phyloP scores from a whole-genome alignment of 495 filamentous ascomycete species.

The Durotheca rogersii region DNA sequence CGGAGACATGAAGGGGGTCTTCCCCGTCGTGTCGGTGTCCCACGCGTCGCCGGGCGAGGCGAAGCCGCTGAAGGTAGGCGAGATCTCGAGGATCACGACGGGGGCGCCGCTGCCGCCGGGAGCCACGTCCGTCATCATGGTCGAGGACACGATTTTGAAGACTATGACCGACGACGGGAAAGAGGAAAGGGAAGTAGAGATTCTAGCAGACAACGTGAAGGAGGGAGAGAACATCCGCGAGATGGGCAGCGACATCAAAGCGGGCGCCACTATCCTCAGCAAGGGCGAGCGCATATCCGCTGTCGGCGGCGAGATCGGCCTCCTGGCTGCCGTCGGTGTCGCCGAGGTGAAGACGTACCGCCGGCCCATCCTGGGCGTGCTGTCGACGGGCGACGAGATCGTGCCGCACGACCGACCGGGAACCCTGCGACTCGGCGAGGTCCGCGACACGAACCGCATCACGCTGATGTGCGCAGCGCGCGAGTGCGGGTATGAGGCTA shows the following conservation, averaged over 20 bases:
- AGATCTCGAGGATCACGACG: conserved; percentile 88
- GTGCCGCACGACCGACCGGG: conserved; percentile 69
- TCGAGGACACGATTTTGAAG: conserved; percentile 83
- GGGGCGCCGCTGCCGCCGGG: conserved; percentile 88
- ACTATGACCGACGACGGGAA: conserved; percentile 71
- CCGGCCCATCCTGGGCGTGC: conserved; percentile 76
- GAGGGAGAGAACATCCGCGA: conserved; percentile 88
- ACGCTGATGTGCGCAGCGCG: conserved; percentile 74
- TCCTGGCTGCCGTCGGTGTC: conserved; percentile 82
- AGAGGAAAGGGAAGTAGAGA: conserved; percentile 85
- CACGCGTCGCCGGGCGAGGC: conserved; percentile 72
- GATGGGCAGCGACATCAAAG: conserved; percentile 80
- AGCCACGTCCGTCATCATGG: conserved; percentile 93
- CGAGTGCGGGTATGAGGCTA: conserved; percentile 73
- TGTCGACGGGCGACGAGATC: conserved; percentile 95
- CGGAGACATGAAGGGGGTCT: conserved; percentile 68
- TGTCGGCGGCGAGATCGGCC: conserved; percentile 85
- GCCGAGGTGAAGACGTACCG: conserved; percentile 71
- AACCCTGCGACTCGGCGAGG: conserved; percentile 71
- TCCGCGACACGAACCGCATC: conserved; percentile 89
- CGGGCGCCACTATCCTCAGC: conserved; percentile 65
- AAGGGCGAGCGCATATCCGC: conserved; percentile 77
- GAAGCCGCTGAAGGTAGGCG: conserved; percentile 62
- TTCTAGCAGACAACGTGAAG: conserved; percentile 71
- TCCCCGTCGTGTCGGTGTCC: conserved; percentile 83